Conservation (phyloP, 176 grass and related monocot genomes). For the Juncus inflexus region DNA sequence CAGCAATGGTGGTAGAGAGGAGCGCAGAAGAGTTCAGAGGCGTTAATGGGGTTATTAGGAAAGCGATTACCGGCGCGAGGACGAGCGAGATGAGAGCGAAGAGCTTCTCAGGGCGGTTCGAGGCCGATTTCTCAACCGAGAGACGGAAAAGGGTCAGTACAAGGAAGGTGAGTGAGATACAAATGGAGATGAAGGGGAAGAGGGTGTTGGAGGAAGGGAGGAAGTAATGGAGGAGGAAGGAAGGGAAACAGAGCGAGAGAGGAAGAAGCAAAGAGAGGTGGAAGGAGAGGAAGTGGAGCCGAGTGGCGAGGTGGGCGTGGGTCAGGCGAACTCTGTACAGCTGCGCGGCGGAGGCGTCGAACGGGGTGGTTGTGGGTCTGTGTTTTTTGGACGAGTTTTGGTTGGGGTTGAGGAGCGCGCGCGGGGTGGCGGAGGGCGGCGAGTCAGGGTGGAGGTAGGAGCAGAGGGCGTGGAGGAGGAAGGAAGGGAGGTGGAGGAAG, state of each 20-base stretch:
- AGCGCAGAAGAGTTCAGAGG: conserved; percentile 43
- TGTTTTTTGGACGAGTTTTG: conserved; percentile 34
- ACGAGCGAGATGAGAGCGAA: conserved; percentile 41
- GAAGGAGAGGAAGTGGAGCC: conserved; percentile 54
- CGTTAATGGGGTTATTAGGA: conserved; percentile 14
- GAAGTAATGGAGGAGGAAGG: conserved; percentile 19
- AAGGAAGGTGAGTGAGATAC: conserved; percentile 26
- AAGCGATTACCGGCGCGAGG: conserved; percentile 29
- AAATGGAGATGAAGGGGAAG: conserved; percentile 10
- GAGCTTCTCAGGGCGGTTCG: conserved; percentile 39
- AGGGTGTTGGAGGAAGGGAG: conserved; percentile 17
- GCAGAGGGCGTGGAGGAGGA: conserved; percentile 65
- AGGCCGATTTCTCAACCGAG: conserved; percentile 39
- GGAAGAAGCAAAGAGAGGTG: conserved; percentile 41
- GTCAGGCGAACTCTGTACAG: conserved; percentile 79
- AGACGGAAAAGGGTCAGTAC: conserved; percentile 44
- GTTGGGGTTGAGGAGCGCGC: conserved; percentile 62
- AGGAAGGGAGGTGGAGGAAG: conserved; percentile 54
- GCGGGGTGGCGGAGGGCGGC: conserved; percentile 43
- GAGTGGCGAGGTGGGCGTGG: conserved; percentile 44
- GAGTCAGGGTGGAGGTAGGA: conserved; percentile 94
- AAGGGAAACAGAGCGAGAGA: conserved; percentile 39
- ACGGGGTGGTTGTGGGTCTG: conserved; percentile 17
- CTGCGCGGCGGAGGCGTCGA: conserved; percentile 65
- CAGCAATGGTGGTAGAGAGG: conserved; percentile 10